These are phyloP conservation scores for Apiotrichum montevideense DNA, from an alignment of 1,284 basidiomycete species.

Conservation along the genomic window DNA sequence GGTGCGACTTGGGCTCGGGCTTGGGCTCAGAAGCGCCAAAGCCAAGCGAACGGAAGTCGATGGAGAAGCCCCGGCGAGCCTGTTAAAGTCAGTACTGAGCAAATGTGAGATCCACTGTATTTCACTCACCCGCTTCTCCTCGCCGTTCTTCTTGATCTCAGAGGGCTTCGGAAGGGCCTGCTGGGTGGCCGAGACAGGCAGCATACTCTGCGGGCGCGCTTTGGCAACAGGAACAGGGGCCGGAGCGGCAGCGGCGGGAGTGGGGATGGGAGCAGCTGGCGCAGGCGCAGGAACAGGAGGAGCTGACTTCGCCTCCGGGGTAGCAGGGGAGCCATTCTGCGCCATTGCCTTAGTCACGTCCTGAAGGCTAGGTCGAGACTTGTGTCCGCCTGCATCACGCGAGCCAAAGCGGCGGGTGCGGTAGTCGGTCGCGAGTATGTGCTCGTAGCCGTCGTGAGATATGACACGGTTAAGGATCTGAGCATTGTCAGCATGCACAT, in stretches of 20 bases:
- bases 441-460: slow-evolving; percentile 85
- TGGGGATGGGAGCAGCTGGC: background rate
- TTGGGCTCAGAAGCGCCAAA: slow-evolving; percentile 27
- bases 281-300: background rate
- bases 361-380: slow-evolving; percentile 3
- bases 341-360: slow-evolving; percentile 13
- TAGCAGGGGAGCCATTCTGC: background rate
- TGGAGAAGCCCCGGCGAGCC: slow-evolving; percentile 40
- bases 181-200: background rate
- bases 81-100: slow-evolving; percentile 3
- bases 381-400: background rate
- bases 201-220: slow-evolving; percentile 12
- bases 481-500: background rate
- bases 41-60: slow-evolving; percentile 43
- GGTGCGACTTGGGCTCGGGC: slow-evolving; percentile 18
- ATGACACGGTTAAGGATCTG: slow-evolving; percentile 89
- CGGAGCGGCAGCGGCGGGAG: background rate
- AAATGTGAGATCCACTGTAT: background rate
- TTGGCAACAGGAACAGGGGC: background rate
- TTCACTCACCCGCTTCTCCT: slow-evolving; percentile 26
- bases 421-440: slow-evolving; percentile 82
- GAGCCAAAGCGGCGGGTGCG: slow-evolving; percentile 40
- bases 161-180: background rate
- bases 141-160: slow-evolving; percentile 2
- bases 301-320: background rate